Evolutionary conservation across 306 rosid genomes (phyloP).

Genomic region (Hylodesmum podocarpum): DNA sequence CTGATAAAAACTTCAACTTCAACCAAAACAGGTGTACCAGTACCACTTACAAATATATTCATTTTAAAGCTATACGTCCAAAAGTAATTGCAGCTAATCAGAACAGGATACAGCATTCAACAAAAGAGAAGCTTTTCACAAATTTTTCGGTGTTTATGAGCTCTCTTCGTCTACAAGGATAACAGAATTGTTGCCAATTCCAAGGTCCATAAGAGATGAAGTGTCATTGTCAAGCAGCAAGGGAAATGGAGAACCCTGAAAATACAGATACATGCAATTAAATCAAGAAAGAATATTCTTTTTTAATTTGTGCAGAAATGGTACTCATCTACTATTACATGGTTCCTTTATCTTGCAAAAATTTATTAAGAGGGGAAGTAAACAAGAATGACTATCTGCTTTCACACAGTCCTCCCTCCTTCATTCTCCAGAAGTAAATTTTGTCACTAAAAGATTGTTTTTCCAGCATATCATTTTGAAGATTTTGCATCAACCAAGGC

Average conservation of each 20-base stretch:
- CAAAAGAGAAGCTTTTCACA: background rate
- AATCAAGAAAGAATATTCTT: background rate
- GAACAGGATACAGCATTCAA: constrained; percentile 20
- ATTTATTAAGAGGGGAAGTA: background rate
- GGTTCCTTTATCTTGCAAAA: constrained; percentile 2
- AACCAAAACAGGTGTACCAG: background rate
- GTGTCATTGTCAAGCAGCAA: constrained; percentile 69
- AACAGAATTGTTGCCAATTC: constrained; percentile 65
- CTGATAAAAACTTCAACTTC: background rate
- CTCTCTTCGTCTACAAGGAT: constrained; percentile 82
- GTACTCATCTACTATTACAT: background rate
- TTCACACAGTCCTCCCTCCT: background rate
- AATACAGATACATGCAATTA: constrained; percentile 25
- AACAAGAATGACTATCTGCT: background rate
- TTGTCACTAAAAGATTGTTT: background rate
- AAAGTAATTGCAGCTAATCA: constrained; percentile 9
- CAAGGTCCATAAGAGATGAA: constrained; percentile 68
- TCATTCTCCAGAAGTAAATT: background rate
- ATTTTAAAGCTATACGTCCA: background rate
- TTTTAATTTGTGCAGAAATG: background rate
- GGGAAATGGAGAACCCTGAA: constrained; percentile 84
- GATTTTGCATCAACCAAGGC: background rate
- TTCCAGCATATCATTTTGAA: constrained; percentile 22
- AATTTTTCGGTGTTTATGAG: constrained; percentile 30
- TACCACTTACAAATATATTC: background rate